Evolutionary conservation across 2,329 filamentous ascomycete genomes (phyloP).

Genomic region (Verticillium isaacii): DNA sequence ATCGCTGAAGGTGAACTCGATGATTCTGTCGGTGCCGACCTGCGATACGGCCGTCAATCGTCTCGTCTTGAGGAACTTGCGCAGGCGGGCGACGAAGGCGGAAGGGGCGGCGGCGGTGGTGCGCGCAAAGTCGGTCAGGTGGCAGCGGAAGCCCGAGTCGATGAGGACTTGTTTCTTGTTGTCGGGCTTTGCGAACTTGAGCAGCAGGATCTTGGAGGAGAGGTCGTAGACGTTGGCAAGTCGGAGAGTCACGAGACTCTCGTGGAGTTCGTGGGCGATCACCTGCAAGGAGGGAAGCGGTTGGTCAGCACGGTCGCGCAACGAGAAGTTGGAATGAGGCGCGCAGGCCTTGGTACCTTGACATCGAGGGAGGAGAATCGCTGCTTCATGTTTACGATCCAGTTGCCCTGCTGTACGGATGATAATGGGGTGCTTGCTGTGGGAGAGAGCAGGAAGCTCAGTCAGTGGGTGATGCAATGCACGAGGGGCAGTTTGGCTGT

Average conservation of each 20-base stretch:
- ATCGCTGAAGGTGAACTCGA: constrained; percentile 90
- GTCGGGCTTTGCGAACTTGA: constrained; percentile 91
- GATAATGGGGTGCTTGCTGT: neutral
- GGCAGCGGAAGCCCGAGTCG: constrained; percentile 93
- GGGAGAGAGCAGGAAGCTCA: neutral
- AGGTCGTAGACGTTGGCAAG: constrained; percentile 95
- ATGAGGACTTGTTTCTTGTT: constrained; percentile 85
- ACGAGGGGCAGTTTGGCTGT: neutral
- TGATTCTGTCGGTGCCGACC: constrained; percentile 87
- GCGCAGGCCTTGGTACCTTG: constrained; percentile 42
- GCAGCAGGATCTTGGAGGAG: constrained; percentile 87
- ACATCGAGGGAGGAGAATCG: constrained; percentile 76
- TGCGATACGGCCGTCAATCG: constrained; percentile 77
- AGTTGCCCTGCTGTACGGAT: neutral
- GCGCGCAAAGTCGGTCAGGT: constrained; percentile 85
- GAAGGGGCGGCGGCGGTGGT: constrained; percentile 82
- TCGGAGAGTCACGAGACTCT: constrained; percentile 69
- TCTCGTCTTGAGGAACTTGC: constrained; percentile 84
- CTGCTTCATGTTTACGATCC: constrained; percentile 62
- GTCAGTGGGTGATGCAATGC: neutral
- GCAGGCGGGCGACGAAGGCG: constrained; percentile 75
- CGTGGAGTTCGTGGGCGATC: constrained; percentile 87
- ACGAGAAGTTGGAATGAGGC: neutral
- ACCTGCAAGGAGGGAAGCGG: constrained; percentile 49
- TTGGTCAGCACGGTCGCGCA: constrained; percentile 2